Base-by-base conservation (phyloP, 257 asterid genomes). In the Anisodus tanguticus region DNA sequence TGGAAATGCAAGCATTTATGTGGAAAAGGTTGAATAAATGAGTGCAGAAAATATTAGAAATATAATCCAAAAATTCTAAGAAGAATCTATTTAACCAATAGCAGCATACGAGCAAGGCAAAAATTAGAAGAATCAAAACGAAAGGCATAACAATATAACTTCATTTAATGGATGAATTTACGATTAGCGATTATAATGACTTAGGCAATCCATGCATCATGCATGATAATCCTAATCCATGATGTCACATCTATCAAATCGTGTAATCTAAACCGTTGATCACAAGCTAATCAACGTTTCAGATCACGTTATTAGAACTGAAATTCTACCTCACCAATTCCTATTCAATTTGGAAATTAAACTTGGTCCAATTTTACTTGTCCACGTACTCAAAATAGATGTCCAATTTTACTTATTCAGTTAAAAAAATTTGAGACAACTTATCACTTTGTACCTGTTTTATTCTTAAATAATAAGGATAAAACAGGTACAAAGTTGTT, bases 181-280 rank as follows among this genome's bases (percentile, higher is more conserved):
- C 26, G 26, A 22, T 22, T 22, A 22, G 79, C 4, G 8, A 64
- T 26, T 10, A 26, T 64, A 66, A 63, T 6, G 3, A 71, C 22
- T 47, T 47, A 19, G 54, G 60, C 37, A 45, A 71, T 9, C 13
- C 11, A 72, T 47, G 59, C 58, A 74, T 49, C 45, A 74, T 74
- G 45, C 81, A 49, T 74, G 45, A 74, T 72, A 19, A 22, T 74
- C 81, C 62, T 49, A 49, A 22, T 26, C 10, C 62, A 74, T 74
- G 81, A 74, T 22, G 7, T 74, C 62, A 74, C 43, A 74, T 49
- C 62, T 59, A 74, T 74, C 62, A 51, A 47, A 49, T 12, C 62
- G 62, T 49, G 7, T n/a, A 49, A 74, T 74, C 45, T 26, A 3
- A 74, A 49, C 62, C 62, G 62, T 49, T 37, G 59, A 74, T 74